Percentiles rank a stretch among this genome's conserved stretches.
Conservation (phyloP, 441 rosid genomes). For the Pelargonium cotyledonis region DNA sequence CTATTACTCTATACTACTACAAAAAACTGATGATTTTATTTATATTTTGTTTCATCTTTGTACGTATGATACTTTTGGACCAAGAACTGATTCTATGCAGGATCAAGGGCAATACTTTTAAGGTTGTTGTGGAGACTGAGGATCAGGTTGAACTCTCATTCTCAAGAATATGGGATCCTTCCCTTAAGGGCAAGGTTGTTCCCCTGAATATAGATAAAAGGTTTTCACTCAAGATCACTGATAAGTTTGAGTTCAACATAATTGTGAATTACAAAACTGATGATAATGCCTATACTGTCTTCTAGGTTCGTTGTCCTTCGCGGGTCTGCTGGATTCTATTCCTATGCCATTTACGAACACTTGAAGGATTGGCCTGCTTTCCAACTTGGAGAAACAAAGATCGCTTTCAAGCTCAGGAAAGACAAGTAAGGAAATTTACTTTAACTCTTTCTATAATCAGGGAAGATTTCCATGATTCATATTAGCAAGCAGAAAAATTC, state of each 20-base stretch:
- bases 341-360: constrained; percentile 77
- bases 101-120: constrained; percentile 24
- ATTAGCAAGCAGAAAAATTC: not conserved
- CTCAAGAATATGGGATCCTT: constrained; percentile 21
- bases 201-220: constrained; percentile 29
- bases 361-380: constrained; percentile 63
- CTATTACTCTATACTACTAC: not conserved
- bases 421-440: constrained; percentile 46
- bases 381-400: constrained; percentile 64
- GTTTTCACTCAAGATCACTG: not conserved
- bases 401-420: constrained; percentile 69
- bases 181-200: constrained; percentile 23
- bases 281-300: not conserved
- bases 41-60: not conserved
- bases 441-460: not conserved
- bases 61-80: not conserved
- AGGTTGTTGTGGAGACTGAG: constrained; percentile 21
- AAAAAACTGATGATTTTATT: not conserved
- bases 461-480: not conserved
- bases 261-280: not conserved
- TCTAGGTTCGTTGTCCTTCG: constrained; percentile 63
- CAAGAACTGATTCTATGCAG: constrained; percentile 14
- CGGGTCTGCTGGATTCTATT: constrained; percentile 56
- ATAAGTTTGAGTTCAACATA: not conserved
- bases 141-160: constrained; percentile 28